Evolutionary conservation across 192 early-diverging fungal genomes (phyloP).

Genomic region (Mortierella claussenii): DNA sequence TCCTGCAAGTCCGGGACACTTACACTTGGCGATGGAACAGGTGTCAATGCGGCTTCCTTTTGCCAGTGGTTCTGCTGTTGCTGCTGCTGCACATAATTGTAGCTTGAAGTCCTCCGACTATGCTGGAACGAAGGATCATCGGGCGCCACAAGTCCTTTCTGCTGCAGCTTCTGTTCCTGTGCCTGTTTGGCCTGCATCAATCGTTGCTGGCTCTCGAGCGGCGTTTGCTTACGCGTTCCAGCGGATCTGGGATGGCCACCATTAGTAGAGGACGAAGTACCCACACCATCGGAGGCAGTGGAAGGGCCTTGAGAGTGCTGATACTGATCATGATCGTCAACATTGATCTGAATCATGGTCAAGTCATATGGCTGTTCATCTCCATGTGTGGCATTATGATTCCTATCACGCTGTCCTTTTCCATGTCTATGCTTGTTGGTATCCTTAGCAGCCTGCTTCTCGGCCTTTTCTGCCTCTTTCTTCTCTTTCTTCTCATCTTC

Average conservation of each 20-base stretch:
- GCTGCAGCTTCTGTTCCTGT: neutral
- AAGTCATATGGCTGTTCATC: constrained; percentile 39
- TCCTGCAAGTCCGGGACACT: too few relatives aligned
- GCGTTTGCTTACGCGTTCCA: constrained; percentile 2
- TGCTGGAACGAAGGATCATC: constrained; percentile 25
- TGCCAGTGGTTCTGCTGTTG: too few relatives aligned
- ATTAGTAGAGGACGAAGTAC: neutral
- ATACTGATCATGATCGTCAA: constrained; percentile 20
- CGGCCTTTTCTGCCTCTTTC: constrained; percentile 27
- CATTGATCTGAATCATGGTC: constrained; percentile 46
- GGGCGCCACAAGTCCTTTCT: neutral
- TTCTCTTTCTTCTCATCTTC: constrained; percentile 11
- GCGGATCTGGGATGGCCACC: neutral
- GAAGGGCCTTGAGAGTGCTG: neutral
- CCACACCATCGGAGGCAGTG: neutral
- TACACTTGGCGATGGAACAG: constrained; percentile 23
- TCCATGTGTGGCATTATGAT: neutral
- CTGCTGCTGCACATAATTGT: constrained; percentile 19
- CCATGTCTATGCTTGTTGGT: neutral
- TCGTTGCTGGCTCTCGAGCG: constrained; percentile 35
- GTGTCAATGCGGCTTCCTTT: constrained; percentile 25
- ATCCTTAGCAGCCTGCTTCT: constrained; percentile 19
- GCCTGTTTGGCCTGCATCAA: constrained; percentile 16
- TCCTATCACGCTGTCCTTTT: neutral
- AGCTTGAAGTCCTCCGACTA: constrained; percentile 29